Evolutionary conservation across 495 filamentous ascomycete species (phyloP).

Genomic region (Podospora tetraspora): DNA sequence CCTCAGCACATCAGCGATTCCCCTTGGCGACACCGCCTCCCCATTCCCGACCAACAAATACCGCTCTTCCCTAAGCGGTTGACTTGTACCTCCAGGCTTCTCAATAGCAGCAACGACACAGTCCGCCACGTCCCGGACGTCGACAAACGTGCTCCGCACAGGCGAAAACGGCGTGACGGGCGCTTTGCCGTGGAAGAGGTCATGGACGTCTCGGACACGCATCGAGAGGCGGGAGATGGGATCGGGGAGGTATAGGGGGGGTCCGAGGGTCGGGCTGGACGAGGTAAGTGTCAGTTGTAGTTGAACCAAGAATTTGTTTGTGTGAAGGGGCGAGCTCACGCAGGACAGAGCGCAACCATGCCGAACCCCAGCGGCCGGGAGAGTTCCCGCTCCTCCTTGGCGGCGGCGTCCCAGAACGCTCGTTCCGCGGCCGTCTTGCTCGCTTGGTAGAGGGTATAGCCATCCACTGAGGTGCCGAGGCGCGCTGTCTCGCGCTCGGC

Average conservation of each 20-base stretch:
- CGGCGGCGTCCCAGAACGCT: slow-evolving; percentile 25
- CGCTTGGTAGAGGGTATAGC: slow-evolving; percentile 31
- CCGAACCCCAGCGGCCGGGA: slow-evolving; percentile 1
- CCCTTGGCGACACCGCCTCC: slow-evolving; percentile 25
- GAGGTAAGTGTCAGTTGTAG: neutral
- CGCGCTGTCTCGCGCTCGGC: slow-evolving; percentile 22
- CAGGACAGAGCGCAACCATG: slow-evolving; percentile 20
- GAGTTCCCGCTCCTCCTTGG: slow-evolving; percentile 9
- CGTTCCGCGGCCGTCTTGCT: slow-evolving; percentile 33
- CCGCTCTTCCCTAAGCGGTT: slow-evolving; percentile 17
- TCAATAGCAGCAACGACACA: slow-evolving; percentile 27
- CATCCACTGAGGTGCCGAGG: slow-evolving; percentile 16
- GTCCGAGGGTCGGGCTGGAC: slow-evolving; percentile 25
- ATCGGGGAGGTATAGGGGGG: slow-evolving; percentile 26
- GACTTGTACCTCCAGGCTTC: slow-evolving; percentile 7
- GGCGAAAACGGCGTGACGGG: slow-evolving; percentile 23
- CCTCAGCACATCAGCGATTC: slow-evolving; percentile 29
- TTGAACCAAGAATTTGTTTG: too few relatives aligned
- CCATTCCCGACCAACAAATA: slow-evolving; percentile 21
- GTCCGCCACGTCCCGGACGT: slow-evolving; percentile 35
- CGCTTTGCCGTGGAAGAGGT: slow-evolving; percentile 23
- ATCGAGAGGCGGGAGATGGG: slow-evolving; percentile 23
- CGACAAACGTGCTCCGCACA: slow-evolving; percentile 27
- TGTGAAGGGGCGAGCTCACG: slow-evolving; percentile 16
- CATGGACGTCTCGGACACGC: slow-evolving; percentile 25